Base-by-base conservation (phyloP, 495 filamentous ascomycete genomes). In the Penicillium paxilli region DNA sequence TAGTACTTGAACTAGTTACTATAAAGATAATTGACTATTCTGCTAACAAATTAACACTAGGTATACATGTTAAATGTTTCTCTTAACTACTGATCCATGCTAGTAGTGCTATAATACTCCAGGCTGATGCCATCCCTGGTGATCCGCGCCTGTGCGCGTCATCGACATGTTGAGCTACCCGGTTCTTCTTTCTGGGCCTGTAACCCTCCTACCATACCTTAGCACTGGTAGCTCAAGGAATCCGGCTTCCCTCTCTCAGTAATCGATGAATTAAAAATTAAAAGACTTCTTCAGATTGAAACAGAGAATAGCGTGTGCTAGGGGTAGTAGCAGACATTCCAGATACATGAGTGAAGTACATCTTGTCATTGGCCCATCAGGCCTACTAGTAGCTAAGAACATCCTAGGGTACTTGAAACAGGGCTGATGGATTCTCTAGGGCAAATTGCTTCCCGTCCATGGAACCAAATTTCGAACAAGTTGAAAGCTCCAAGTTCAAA, bases 61-160 rank as follows among this genome's bases (percentile, higher is more conserved):
- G n/a, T n/a, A n/a, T n/a, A n/a, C n/a, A n/a, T n/a, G n/a, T n/a
- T n/a, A n/a, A n/a, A n/a, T n/a, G n/a, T n/a, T n/a, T n/a, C n/a
- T n/a, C n/a, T n/a, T n/a, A n/a, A n/a, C n/a, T n/a, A n/a, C n/a
- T n/a, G n/a, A n/a, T n/a, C n/a, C n/a, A n/a, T n/a, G n/a, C n/a
- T n/a, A n/a, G n/a, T n/a, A n/a, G 8, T 8, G 0, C 35, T 11
- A 37, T 7, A 37, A 37, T 40, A 40, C 12, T 32, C 30, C n/a
- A n/a, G 11, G n/a, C n/a, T n/a, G n/a, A 32, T 32, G 11, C 8
- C 4, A 14, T 4, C 30, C 30, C 30, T 20, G 35, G 17, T 21
- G n/a, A 40, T 20, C 35, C 6, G 33, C 4, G 44, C n/a, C 54
- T 58, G 64, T 64, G 64, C 61, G 61, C 64, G 64, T 67, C 64